Evolutionary conservation across 2,329 filamentous ascomycete species (phyloP), one percentile per base, ranked within the genome.

Genomic region (Penicillium glabrum): DNA sequence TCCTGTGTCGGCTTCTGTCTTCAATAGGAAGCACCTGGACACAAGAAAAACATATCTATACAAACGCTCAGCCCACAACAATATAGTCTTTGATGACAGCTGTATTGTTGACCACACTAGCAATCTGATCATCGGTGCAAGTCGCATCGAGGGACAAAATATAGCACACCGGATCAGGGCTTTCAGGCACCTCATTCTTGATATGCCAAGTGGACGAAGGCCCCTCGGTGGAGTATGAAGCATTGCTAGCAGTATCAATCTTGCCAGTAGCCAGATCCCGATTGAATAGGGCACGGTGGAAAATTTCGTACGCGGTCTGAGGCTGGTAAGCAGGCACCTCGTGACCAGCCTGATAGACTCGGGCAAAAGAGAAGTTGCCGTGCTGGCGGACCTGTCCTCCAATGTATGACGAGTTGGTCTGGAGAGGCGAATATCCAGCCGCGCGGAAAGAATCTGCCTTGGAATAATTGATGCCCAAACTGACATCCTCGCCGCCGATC

Each of bases 211-310:
- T 77, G 48, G 72, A 74, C 5, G 66, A 64, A 3, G 72, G 76
- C 3, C 72, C 79, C 58, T 69, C 46, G 2, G 75, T 79, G 5
- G 71, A 68, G 54, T 81, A 81, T 4, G 64, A 64, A 10, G 59
- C 57, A 56, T 74, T 69, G 5, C 62, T 51, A 0, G 59, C 67
- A 1, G 75, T 79, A 7, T 72, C 71, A 1, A 77, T 65, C 41
- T 75, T 76, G 0, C 85, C 84, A 3, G 83, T 86, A 1, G 82
- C 80, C 47, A 87, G 75, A 56, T 85, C 83, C 11, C 71, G 74
- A 47, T 80, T 78, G 50, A 79, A 73, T 48, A 83, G 75, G 1
- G 78, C 77, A 6, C 83, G 81, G 21, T 77, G 73, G 68, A 86
- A 85, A 46, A 86, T 80, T 57, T 80, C 72, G 50, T 80, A 83